Base-by-base conservation (phyloP, 805 yeast genomes). In the Wickerhamomyces chaumierensis region DNA sequence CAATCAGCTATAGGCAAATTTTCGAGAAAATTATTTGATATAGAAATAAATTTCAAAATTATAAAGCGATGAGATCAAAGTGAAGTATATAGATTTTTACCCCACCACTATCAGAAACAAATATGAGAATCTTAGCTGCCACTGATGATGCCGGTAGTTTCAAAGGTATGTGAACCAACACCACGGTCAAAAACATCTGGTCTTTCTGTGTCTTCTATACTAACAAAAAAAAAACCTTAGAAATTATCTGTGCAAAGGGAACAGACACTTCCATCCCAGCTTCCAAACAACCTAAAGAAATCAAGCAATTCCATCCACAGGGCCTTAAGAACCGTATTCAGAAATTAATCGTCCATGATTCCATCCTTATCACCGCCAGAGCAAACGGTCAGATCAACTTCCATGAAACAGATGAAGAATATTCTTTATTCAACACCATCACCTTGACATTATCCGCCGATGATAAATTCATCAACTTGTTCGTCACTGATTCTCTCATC, bases 231-330 rank as follows among this genome's bases (percentile, higher is more conserved):
- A n/a, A n/a, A n/a, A n/a, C n/a, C n/a, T n/a, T 21, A 21, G 86
- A 78, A 52, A 62, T 84, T 8, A 51, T 67, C 5, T 85, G 86
- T 48, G 55, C 62, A 16, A 62, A 68, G 37, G 90, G 88, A 0
- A 79, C 90, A 0, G 94, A 88, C 51, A 86, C 95, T 3, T 81
- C 95, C 5, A 64, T 67, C 33, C 76, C 79, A 51, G 71, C 71
- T 27, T 80, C 81, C 0, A 58, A 63, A 12, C 83, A 79, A 52
- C 94, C 94, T 1, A 67, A 64, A 37, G 60, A 72, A 17, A 64
- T 79, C 12, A 65, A 61, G 34, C 61, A 68, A 18, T 64, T 66
- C 37, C 58, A 67, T 36, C 53, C 57, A 5, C 58, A 64, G 36
- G 74, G 73, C 4, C 48, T 66, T 4, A 55, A 52, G 32, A 59